Evolutionary conservation across 1,139 yeast genomes (phyloP), one percentile per base, ranked within the genome.

Genomic region (Pneumocystis murina): DNA sequence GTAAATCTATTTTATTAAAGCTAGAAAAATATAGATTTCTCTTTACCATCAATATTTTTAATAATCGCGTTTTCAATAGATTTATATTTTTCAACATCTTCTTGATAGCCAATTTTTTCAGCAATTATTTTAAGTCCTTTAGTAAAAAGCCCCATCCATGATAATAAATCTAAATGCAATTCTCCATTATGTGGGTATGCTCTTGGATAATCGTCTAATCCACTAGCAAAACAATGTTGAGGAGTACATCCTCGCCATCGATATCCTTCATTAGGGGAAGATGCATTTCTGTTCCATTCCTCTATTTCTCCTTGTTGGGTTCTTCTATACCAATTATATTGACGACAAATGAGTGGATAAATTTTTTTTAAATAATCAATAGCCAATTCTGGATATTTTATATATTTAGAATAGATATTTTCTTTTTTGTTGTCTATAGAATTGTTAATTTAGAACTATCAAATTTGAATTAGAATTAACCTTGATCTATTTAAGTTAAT

Each of bases 131-230:
- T 82, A 84, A 94, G 84, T 0, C 96, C 82, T 68, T 84, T 79
- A 0, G 96, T 82, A 95, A 92, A 89, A 24, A 87, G 84, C 10
- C 96, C 97, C 65, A 92, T 82, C 99, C 99, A 92, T 12, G 95
- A 80, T 62, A 91, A 76, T 65, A 92, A 78, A 72, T 92, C 99
- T 36, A 94, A 92, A 70, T 92, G 88, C 62, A 92, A 77, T 74
- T 92, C 99, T 0, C 95, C 95, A 57, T 85, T 79, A 73, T 89
- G 96, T 12, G 83, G 84, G 48, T 78, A 75, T 0, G 90, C 86
- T 67, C 99, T 81, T 41, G 99, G 99, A 71, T 91, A 92, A 72
- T 92, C 99, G 74, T 92, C 98, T 59, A 92, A 73, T 0, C 99
- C 99, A 75, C 95, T 86, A 1, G 98, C 94, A 64, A 92, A 78